phyloP scores from a whole-genome alignment of 495 filamentous ascomycete genomes.

The Penicillium lividum region DNA sequence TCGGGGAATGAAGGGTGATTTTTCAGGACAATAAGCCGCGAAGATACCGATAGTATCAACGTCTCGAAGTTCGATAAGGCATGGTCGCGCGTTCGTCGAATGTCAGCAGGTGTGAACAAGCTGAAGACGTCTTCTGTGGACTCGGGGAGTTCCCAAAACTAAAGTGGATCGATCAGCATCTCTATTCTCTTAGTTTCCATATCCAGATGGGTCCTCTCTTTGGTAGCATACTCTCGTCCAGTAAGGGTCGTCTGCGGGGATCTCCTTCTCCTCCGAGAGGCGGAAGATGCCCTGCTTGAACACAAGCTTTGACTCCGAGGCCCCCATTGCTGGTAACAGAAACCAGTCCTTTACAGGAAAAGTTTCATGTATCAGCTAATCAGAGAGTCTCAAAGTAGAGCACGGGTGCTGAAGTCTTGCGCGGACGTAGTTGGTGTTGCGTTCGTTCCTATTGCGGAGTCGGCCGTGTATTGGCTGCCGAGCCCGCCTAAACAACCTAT shows the following conservation, averaged over 20 bases:
- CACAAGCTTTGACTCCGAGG: constrained; percentile 97
- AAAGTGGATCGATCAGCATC: constrained; percentile 10
- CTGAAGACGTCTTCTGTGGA: constrained; percentile 95
- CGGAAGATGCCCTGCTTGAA: constrained; percentile 99
- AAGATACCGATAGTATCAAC: constrained; percentile 77
- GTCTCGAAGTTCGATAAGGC: constrained; percentile 90
- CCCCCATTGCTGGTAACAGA: constrained; percentile 69
- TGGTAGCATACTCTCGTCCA: constrained; percentile 73
- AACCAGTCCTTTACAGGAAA: constrained; percentile 24
- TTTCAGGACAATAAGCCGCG: constrained; percentile 76
- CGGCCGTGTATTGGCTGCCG: constrained; percentile 10
- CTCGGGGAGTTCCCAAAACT: constrained; percentile 99
- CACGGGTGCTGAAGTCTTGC: constrained; percentile 10
- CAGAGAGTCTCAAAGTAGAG: constrained; percentile 3
- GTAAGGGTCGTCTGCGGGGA: constrained; percentile 85
- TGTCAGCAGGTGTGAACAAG: constrained; percentile 90
- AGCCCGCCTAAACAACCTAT: constrained; percentile 4
- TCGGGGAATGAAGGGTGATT: constrained; percentile 91
- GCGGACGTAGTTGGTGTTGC: constrained; percentile 16
- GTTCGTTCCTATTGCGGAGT: constrained; percentile 24
- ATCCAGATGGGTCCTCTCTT: not conserved
- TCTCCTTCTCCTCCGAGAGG: constrained; percentile 85
- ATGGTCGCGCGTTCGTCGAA: constrained; percentile 85
- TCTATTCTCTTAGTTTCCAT: not conserved
- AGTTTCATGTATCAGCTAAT: constrained; percentile 31